Evolutionary conservation across 106 monocot genomes (phyloP), one percentile per base, ranked within the genome.

Genomic region (Xerophyta viscosa): DNA sequence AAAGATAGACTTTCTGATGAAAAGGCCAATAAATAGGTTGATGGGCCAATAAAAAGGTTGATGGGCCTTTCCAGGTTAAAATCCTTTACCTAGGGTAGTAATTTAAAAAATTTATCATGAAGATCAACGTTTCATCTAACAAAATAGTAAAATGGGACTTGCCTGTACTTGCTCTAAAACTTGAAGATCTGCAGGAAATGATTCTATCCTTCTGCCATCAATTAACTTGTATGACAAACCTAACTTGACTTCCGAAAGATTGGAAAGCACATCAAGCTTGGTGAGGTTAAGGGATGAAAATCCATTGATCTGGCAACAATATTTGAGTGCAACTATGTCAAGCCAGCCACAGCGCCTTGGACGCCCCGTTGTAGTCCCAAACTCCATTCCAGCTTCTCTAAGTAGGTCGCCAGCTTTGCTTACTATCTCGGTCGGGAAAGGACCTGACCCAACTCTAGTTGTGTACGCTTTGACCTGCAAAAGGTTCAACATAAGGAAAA

Each of bases 271-370:
- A 66, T 96, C 94, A 36, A 96, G 75, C 65, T 96, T 96, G 44
- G 94, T 96, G 18, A 96, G 84, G 61, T 96, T 96, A 31, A 96
- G 72, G 37, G 94, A 81, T 2, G 94, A 75, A 39, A 96, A 85
- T 3, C 94, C 94, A 63, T 96, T 96, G 39, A 96, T 88, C 57
- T 78, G 77, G 28, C 84, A 84, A 37, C 65, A 80, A 51, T 75
- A 94, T 61, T 70, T 84, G 0, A 96, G 61, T 17, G 88, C 88
- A 53, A 88, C 84, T 14, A 96, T 62, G 67, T 96, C 94, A 37
- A 96, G 88, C 94, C 94, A 96, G 48, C 94, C 94, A 66, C 94
- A 96, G 1, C 88, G 88, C 22, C 94, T 65, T 33, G 94, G 94
- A 36, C 94, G 77, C 19, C 94, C 94, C 9, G 94, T 96, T 8